Evolutionary conservation across 176 grass and related monocot genomes (phyloP), one percentile per base, ranked within the genome.

Genomic region (Coix lacrymajobi): DNA sequence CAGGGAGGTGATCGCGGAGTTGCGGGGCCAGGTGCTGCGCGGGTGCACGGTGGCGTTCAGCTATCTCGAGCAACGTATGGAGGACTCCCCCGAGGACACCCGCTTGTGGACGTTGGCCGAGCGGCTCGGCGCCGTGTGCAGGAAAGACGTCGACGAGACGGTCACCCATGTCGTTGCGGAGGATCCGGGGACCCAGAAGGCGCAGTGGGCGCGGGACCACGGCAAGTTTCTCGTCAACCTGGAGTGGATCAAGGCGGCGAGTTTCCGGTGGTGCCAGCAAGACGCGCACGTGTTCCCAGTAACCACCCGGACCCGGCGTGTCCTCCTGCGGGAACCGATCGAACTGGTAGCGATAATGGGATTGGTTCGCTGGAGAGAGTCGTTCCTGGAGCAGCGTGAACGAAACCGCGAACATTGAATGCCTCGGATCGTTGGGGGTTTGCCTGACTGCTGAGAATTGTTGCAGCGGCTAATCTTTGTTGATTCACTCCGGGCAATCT

Each of bases 31-130:
- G 44, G 87, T 90, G 72, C 78, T 95, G 66, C 81, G 54, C 6
- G 90, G 87, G 6, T 95, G 93, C 87, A 92, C 87, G 40, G 87
- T 88, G 76, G 78, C 80, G 41, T 95, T 95, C 79, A 90, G 87
- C 82, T 24, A 89, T 63, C 54, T 88, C 28, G 76, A 84, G 48
- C 6, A 51, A 51, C 6, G 6, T 20, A 51, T 60, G 24, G 79
- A 90, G 0, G 45, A 48, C 28, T 43, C 14, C 20, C 62, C 70
- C n/a, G 9, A 81, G 32, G 87, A 86, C 28, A 82, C 88, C 43
- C 76, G 5, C 29, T 52, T 86, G 41, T 92, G 93, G 90, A 86
- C 45, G 54, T 9, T 90, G 79, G 85, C 90, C 38, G 74, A 90
- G 81, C 73, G 66, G 67, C 77, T 95, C 39, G 90, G 93, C 14